Base-by-base conservation (phyloP, 2,329 filamentous ascomycete species). In the Fusarium sp. region DNA sequence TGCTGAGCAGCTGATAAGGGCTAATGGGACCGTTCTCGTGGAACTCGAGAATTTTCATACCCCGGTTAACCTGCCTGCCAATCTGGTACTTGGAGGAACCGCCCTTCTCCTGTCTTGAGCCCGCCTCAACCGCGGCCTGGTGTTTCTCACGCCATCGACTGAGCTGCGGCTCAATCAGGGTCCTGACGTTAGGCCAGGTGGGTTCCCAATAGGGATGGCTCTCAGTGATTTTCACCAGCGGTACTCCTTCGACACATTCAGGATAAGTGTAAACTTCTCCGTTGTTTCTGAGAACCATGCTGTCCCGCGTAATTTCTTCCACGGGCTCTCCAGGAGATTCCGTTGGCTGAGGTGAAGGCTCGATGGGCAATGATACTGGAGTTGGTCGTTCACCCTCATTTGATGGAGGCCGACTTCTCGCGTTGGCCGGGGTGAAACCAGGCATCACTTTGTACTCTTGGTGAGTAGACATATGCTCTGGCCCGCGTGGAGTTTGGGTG, bases 191-290 rank as follows among this genome's bases (percentile, higher is more conserved):
- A 10, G 78, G 77, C 85, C 85, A 87, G 5, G 78, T 77, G 0
- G 77, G 70, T 12, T 86, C 83, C 84, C 84, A 87, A 69, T 86
- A 86, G 0, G 82, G 80, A 36, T 87, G 80, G 7, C 67, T 72
- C 13, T 78, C 73, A 36, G 78, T 72, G 44, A 87, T 85, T 68
- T 83, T 84, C 34, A 75, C 78, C 3, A 86, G 62, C 1, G 84
- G 84, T 1, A 85, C 83, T 3, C 83, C 84, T 28, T 76, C 76
- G 65, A 85, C 81, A 63, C 83, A 80, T 22, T 80, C 76, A 0
- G 85, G 85, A 40, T 80, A 80, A 0, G 79, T 81, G 42, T 83
- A 84, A 5, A 81, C 72, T 7, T 65, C 72, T 42, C 83, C 83
- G 50, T 87, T 76, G 52, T 87, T 75, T 26, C 72, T 77, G 6